Evolutionary conservation across 2,329 filamentous ascomycete genomes (phyloP), one percentile per base, ranked within the genome.

Genomic region (Dactylellina leptospora): DNA sequence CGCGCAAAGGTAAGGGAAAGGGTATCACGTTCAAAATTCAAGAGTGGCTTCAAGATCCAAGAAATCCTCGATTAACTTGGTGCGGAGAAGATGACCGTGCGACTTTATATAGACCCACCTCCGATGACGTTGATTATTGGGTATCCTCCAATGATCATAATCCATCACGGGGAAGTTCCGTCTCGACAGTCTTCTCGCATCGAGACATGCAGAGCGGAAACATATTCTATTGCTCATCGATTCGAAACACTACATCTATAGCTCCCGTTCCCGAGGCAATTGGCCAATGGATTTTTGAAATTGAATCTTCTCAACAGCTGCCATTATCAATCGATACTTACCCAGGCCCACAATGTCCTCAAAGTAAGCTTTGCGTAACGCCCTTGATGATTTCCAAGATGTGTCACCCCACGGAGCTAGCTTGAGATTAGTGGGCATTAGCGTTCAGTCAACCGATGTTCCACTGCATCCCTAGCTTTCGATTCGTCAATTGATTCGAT

Each of bases 351-450:
- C 23, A 22, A 20, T 36, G 18, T 9, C 3, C 25, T 51, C 10
- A 6, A 16, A 42, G 9, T 55, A 38, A 38, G 18, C 51, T 25
- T 27, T 40, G 4, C 2, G 5, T 53, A n/a, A n/a, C 23, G 8
- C 42, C 3, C 25, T 20, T 51, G 18, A 2, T 8, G 36, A 28
- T 30, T 18, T 51, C 27, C 16, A 28, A 27, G 27, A 30, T 50
- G 56, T 45, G 38, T 11, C 56, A 60, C 56, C 56, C 56, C 56
- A 60, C 56, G 42, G 42, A 58, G 38, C 38, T 45, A 56, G 53
- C 38, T 56, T n/a, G n/a, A 6, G 18, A 3, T 50, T 60, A 40
- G 44, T 38, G 9, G 20, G 50, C 22, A 40, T 60, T 60, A 60
- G 56, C 56, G 56, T 30, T 27, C 22, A 38, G 28, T 16, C 56